Percentiles rank a stretch among this genome's conserved stretches.
These are phyloP conservation scores for Camellia lanceoleosa DNA, from an alignment of 148 eudicot genomes.

Conservation along the genomic window DNA sequence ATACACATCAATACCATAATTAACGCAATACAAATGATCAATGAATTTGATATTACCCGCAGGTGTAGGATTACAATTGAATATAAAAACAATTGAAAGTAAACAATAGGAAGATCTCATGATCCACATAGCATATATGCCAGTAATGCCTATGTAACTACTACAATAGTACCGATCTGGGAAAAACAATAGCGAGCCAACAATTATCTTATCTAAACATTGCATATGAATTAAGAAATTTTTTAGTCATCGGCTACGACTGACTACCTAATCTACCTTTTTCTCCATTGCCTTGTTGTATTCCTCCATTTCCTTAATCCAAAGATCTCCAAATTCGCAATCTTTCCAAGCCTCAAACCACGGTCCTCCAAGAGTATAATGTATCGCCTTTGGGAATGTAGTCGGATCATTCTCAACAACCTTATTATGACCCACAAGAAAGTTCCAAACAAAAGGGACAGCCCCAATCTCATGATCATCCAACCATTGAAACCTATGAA, in stretches of 20 bases:
- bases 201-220: constrained; percentile 9
- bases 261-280: constrained; percentile 15
- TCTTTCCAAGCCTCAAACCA: constrained; percentile 95
- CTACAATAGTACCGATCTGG: not conserved
- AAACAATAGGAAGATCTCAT: not conserved
- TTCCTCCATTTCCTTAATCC: constrained; percentile 65
- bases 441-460: constrained; percentile 89
- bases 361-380: constrained; percentile 93
- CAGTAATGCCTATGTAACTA: not conserved
- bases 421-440: constrained; percentile 90
- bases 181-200: not conserved
- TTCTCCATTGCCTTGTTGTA: constrained; percentile 27
- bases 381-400: constrained; percentile 76
- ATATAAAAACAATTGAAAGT: constrained; percentile 6
- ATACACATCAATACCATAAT: not conserved
- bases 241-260: not conserved
- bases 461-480: constrained; percentile 85
- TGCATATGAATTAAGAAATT: not conserved
- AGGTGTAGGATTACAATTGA: constrained; percentile 1
- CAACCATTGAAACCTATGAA: constrained; percentile 91
- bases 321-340: constrained; percentile 81
- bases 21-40: not conserved
- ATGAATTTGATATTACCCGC: constrained; percentile 6
- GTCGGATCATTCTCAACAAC: constrained; percentile 54
- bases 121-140: constrained; percentile 2